Evolutionary conservation across 1,284 basidiomycete genomes (phyloP).

Genomic region (Leccinum fuscescens): DNA sequence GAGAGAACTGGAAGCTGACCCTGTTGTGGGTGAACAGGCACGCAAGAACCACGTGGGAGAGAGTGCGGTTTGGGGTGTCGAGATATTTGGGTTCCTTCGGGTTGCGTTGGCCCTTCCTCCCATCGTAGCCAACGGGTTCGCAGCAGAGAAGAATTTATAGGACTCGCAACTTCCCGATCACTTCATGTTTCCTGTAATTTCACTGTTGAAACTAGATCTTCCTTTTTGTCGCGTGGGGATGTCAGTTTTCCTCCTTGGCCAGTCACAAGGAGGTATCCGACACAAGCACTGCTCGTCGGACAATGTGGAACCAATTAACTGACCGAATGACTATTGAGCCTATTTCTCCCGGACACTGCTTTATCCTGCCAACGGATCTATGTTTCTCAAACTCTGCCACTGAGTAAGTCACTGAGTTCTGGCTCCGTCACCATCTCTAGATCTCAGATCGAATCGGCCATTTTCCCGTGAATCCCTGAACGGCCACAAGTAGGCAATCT

Average conservation of each 20-base stretch:
- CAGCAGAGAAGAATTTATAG: conserved; percentile 17
- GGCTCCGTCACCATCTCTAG: conserved; percentile 33
- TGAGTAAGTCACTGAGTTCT: conserved; percentile 9
- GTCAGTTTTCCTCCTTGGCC: conserved; percentile 8
- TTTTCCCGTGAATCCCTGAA: conserved; percentile 37
- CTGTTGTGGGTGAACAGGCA: conserved; percentile 17
- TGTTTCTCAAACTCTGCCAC: conserved; percentile 27
- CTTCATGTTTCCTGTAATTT: conserved; percentile 13
- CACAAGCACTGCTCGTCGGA: conserved; percentile 1
- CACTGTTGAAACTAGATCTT: conserved; percentile 6
- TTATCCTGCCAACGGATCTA: conserved; percentile 32
- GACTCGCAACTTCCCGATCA: conserved; percentile 20
- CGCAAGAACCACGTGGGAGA: conserved; percentile 28
- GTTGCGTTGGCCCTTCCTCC: conserved; percentile 15
- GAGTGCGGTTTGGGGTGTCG: conserved; percentile 19
- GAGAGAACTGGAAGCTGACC: neutral
- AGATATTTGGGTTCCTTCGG: conserved; percentile 15
- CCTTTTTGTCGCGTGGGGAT: conserved; percentile 20
- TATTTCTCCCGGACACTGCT: conserved; percentile 26
- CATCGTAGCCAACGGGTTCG: conserved; percentile 6
- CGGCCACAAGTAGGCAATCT: conserved; percentile 33
- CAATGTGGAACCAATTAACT: conserved; percentile 17
- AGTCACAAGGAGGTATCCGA: neutral
- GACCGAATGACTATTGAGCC: conserved; percentile 5
- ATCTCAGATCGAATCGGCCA: conserved; percentile 31